These are phyloP conservation scores for Verticillium zaregamsianum DNA, from an alignment of 2,329 filamentous ascomycete species.

Conservation along the genomic window DNA sequence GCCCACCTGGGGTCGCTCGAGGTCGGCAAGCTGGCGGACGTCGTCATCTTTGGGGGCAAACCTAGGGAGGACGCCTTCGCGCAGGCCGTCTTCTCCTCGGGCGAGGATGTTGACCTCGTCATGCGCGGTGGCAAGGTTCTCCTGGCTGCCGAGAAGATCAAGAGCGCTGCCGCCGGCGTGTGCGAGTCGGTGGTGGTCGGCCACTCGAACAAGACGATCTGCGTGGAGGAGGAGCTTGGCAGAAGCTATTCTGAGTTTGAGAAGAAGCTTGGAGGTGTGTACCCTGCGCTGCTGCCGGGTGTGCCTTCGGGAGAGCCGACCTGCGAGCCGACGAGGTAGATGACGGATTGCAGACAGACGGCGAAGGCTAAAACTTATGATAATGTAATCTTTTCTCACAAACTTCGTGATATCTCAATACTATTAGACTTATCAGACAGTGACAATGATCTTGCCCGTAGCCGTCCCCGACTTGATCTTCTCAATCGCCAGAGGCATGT, in stretches of 20 bases:
- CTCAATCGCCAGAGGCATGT: slow-evolving; percentile 52
- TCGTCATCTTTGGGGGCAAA: slow-evolving; percentile 32
- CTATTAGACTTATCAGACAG: not conserved
- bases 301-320: slow-evolving; percentile 15
- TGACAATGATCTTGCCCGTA: slow-evolving; percentile 55
- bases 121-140: slow-evolving; percentile 20
- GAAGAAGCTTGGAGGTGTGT: slow-evolving; percentile 15
- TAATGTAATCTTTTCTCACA: too few relatives aligned
- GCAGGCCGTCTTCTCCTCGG: slow-evolving; percentile 16
- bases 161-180: slow-evolving; percentile 3
- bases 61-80: slow-evolving; percentile 10
- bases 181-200: slow-evolving; percentile 18
- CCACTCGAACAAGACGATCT: slow-evolving; percentile 12
- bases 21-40: slow-evolving; percentile 36
- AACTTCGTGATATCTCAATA: too few relatives aligned
- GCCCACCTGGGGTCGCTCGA: slow-evolving; percentile 34
- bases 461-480: slow-evolving; percentile 54
- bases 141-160: slow-evolving; percentile 11
- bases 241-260: slow-evolving; percentile 16
- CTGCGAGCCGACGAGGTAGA: slow-evolving; percentile 15
- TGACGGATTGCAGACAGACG: too few relatives aligned
- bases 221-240: slow-evolving; percentile 19
- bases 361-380: too few relatives aligned
- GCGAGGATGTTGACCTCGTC: slow-evolving; percentile 20
- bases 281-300: slow-evolving; percentile 15